phyloP scores from a whole-genome alignment of 495 filamentous ascomycete genomes.

The Penicillium mononematosum region DNA sequence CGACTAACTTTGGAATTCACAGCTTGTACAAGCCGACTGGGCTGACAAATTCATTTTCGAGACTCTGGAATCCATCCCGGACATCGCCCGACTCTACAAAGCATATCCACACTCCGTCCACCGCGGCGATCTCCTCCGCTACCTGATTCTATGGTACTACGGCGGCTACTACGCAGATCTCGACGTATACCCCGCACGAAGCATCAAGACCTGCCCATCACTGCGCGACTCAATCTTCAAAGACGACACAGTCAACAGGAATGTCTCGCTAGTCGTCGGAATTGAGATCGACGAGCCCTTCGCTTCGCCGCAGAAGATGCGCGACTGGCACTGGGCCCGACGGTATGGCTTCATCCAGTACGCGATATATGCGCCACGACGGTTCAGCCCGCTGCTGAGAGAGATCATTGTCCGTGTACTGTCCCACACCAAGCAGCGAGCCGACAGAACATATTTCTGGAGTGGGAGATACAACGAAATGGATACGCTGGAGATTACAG shows the following conservation, averaged over 20 bases:
- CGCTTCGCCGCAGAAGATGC: constrained; percentile 35
- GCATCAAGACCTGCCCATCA: constrained; percentile 35
- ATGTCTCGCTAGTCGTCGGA: constrained; percentile 41
- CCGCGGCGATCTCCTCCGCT: constrained; percentile 50
- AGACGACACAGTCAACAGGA: constrained; percentile 8
- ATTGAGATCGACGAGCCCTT: constrained; percentile 45
- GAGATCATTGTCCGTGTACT: constrained; percentile 39
- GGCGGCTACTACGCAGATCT: constrained; percentile 55
- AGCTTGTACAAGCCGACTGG: constrained; percentile 33
- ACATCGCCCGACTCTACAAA: constrained; percentile 30
- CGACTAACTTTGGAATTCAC: background rate
- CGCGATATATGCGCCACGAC: constrained; percentile 39
- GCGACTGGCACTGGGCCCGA: constrained; percentile 43
- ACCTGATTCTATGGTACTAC: constrained; percentile 47
- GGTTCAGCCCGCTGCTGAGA: constrained; percentile 41
- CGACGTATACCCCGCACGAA: constrained; percentile 37
- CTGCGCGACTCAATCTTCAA: constrained; percentile 25
- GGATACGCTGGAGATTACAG: constrained; percentile 38
- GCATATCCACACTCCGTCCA: constrained; percentile 41
- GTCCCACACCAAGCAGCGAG: constrained; percentile 36
- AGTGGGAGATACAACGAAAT: constrained; percentile 28
- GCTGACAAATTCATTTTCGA: constrained; percentile 33
- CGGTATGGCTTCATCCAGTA: constrained; percentile 44
- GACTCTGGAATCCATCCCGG: constrained; percentile 31
- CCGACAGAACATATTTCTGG: constrained; percentile 19